Base-by-base conservation (phyloP, 352 stramenopile genomes). In the Phytophthora pisi region DNA sequence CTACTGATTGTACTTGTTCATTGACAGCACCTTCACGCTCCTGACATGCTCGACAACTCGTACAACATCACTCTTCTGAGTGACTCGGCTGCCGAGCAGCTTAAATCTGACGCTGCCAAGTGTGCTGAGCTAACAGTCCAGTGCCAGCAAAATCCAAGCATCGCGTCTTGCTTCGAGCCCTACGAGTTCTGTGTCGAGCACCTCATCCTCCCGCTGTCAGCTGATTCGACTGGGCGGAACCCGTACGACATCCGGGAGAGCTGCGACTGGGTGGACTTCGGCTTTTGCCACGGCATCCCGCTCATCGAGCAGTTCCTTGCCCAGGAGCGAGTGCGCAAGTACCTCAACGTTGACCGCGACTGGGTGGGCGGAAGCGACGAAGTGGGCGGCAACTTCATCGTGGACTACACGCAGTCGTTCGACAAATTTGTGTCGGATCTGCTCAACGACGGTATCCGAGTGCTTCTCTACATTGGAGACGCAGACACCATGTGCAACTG, bases 371-470 rank as follows among this genome's bases (percentile, higher is more conserved):
- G 71, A 23, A 98, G 93, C 80, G 60, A 90, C n/a, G 80, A 81
- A 11, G 96, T 92, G 61, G 96, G 93, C 72, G 90, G 86, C 57
- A 78, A 92, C 20, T 91, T 98, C 34, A 88, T 96, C 64, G 63
- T 84, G 23, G 79, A 90, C 42, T 98, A 98, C 58, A 70, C 73
- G 30, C 47, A 64, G 28, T 51, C 82, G 64, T 98, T 97, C 61
- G 81, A 92, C n/a, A 63, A 78, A 8, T 82, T 91, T 13, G 38
- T 45, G 11, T 16, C 38, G 3, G 38, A 45, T 9, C 64, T 98
- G 51, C 77, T 99, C 1, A 65, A 86, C 46, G 54, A 64, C 5
- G 71, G 11, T 15, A 15, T 45, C 38, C 38, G 38, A 4, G 38
- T 45, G 13, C 38, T 45, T 45, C 38, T 45, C 38, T 45, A 45